Base-by-base conservation (phyloP, 2,329 filamentous ascomycete genomes). In the Xylariales sp. region DNA sequence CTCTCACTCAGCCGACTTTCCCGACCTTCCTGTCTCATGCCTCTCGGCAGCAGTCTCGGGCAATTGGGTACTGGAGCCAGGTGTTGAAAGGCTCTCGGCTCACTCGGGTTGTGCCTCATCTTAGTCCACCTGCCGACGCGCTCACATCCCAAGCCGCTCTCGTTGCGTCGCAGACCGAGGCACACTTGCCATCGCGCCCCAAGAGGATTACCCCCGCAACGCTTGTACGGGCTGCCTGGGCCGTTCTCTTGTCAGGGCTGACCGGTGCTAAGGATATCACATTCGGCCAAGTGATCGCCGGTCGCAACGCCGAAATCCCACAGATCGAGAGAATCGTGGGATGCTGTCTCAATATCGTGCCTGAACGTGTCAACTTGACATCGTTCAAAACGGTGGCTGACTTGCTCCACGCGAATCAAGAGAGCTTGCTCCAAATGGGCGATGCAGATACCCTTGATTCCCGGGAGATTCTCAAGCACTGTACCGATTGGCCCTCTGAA, bases 331-430 rank as follows among this genome's bases (percentile, higher is more conserved):
- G 59, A 14, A 64, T 64, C 5, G 55, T 64, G 36, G 62, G 62
- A 43, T 59, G 54, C 16, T 64, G 54, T 46, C 54, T 64, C 18
- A 64, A 59, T 30, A 64, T 64, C 12, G 34, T 64, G 28, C 62
- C 62, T 48, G 55, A 53, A 5, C 54, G 62, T 5, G 49, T 64
- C 54, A 46, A 39, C 54, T 30, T 64, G 10, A 28, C 62, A 50
- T 58, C 54, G 5, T 36, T 23, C 28, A 53, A 28, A 3, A 64
- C 54, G 7, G 54, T 46, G 46, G 46, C 10, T 4, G 62, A 64
- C 6, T 30, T 64, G 10, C 30, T 64, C 23, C 54, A 36, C 14
- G 54, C 10, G 5, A 59, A 45, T 30, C 62, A 64, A 45, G 62
- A 64, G 5, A 46, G 54, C 7, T 18, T 64, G 3, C 39, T 64